Percentiles rank a stretch among this genome's conserved stretches.
phyloP scores from a whole-genome alignment of 768 basidiomycete genomes.

The Daedaleopsis sinensis region DNA sequence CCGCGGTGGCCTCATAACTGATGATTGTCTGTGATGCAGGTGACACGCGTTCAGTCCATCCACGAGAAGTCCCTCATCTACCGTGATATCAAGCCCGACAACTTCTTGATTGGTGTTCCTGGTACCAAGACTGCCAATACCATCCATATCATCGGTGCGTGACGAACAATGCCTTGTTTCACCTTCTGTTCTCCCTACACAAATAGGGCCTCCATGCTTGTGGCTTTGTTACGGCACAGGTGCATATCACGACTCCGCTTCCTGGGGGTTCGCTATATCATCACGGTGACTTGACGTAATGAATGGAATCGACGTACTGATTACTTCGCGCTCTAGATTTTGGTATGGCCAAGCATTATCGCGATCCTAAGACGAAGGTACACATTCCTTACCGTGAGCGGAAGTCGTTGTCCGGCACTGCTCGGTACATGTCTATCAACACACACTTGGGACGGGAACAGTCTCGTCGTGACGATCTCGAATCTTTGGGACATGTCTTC shows the following conservation, averaged over 20 bases:
- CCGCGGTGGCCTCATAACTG: neutral
- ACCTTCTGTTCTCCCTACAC: too few relatives aligned
- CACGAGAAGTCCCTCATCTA: constrained; percentile 99
- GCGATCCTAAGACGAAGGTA: constrained; percentile 95
- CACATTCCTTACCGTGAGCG: constrained; percentile 99
- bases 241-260: neutral
- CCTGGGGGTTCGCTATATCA: neutral
- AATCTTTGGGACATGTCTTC: constrained; percentile 97
- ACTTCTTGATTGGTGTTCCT: constrained; percentile 96
- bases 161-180: too few relatives aligned
- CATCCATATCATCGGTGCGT: constrained; percentile 84
- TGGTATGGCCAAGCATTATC: constrained; percentile 99
- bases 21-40: constrained; percentile 46
- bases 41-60: constrained; percentile 94
- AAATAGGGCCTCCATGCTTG: too few relatives aligned
- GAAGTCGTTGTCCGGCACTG: constrained; percentile 94
- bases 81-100: constrained; percentile 99
- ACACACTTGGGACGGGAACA: constrained; percentile 96
- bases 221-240: neutral
- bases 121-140: constrained; percentile 88
- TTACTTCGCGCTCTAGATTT: constrained; percentile 62
- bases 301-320: neutral
- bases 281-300: neutral
- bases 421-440: constrained; percentile 99
- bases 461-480: constrained; percentile 93